Evolutionary conservation across 148 eudicot genomes (phyloP).

Genomic region (Drosera capensis): DNA sequence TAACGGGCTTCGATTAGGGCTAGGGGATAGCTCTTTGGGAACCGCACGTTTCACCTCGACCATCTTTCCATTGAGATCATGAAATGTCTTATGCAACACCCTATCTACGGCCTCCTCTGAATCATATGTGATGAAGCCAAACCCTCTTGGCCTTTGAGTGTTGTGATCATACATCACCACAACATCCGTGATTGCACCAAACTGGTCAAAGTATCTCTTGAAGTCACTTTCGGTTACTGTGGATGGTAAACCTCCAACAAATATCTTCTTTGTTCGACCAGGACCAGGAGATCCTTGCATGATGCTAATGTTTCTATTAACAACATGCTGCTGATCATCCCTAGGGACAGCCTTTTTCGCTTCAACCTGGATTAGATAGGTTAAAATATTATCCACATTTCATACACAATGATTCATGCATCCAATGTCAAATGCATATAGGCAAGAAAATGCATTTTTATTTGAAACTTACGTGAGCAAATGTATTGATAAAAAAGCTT

Average conservation of each 20-base stretch:
- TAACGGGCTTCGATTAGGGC: slow-evolving; percentile 57
- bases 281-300: slow-evolving; percentile 63
- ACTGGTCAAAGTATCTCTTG: slow-evolving; percentile 67
- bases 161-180: slow-evolving; percentile 94
- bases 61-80: slow-evolving; percentile 78
- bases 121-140: slow-evolving; percentile 81
- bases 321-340: slow-evolving; percentile 49
- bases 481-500: background rate
- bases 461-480: no score
- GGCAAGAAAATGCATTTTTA: background rate
- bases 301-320: slow-evolving; percentile 36
- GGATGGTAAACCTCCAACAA: slow-evolving; percentile 88
- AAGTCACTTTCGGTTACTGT: slow-evolving; percentile 71
- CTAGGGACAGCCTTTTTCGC: slow-evolving; percentile 89
- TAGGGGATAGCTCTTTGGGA: slow-evolving; percentile 67
- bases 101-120: slow-evolving; percentile 77
- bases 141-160: slow-evolving; percentile 88
- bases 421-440: background rate
- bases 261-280: slow-evolving; percentile 74
- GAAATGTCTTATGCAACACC: slow-evolving; percentile 68
- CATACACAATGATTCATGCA: no score
- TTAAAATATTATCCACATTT: no score
- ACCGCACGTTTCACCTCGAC: slow-evolving; percentile 93
- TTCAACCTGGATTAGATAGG: slow-evolving; percentile 41
- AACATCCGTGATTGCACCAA: slow-evolving; percentile 72